These are phyloP conservation scores for Cynara cardunculus DNA, from an alignment of 129 eudicot species.

Conservation along the genomic window DNA sequence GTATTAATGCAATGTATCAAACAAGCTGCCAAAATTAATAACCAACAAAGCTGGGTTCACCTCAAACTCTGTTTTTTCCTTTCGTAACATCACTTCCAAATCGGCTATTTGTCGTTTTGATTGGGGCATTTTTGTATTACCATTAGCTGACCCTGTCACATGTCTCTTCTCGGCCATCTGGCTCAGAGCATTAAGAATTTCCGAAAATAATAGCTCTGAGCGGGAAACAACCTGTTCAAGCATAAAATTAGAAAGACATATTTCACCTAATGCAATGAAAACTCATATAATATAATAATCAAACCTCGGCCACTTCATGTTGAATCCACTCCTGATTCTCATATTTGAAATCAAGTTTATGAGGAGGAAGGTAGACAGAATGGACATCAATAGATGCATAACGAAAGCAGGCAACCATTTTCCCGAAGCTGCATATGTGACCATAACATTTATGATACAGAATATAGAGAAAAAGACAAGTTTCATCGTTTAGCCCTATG, in stretches of 20 bases:
- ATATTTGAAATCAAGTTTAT: slow-evolving; percentile 72
- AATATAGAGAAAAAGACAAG: background rate
- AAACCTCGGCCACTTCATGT: slow-evolving; percentile 80
- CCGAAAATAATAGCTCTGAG: slow-evolving; percentile 75
- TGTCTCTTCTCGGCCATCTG: slow-evolving; percentile 51
- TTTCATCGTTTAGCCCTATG: no score
- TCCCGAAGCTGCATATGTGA: slow-evolving; percentile 63
- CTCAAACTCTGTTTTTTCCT: slow-evolving; percentile 81
- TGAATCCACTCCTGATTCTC: slow-evolving; percentile 84
- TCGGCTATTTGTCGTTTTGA: slow-evolving; percentile 52
- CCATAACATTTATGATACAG: background rate
- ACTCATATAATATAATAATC: background rate
- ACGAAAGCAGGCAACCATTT: slow-evolving; percentile 99
- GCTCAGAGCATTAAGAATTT: slow-evolving; percentile 54
- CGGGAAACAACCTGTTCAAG: slow-evolving; percentile 59
- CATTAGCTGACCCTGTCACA: slow-evolving; percentile 27
- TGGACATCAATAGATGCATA: slow-evolving; percentile 98
- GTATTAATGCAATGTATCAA: background rate
- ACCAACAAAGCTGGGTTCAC: slow-evolving; percentile 22
- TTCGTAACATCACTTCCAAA: slow-evolving; percentile 65
- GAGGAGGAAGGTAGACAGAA: slow-evolving; percentile 90
- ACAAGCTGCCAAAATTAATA: background rate
- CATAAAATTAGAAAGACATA: slow-evolving; percentile 16
- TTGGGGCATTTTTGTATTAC: slow-evolving; percentile 32
- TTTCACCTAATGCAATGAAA: background rate